Evolutionary conservation across 768 basidiomycete species (phyloP).

Genomic region (Rossbeevera mucosa): DNA sequence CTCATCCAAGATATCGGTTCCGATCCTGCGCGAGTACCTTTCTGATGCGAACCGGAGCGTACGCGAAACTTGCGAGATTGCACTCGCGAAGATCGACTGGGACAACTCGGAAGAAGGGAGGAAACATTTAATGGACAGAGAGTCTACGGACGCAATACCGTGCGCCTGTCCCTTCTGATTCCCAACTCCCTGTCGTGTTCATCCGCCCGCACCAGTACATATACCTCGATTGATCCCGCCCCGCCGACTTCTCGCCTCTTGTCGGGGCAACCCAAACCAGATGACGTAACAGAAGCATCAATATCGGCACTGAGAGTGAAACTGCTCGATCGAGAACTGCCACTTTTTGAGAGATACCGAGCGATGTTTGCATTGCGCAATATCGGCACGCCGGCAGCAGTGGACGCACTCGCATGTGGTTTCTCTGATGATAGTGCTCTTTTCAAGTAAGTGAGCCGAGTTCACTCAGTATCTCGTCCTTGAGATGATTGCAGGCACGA

Average conservation of each 20-base stretch:
- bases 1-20: conserved; percentile 59
- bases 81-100: conserved; percentile 92
- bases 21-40: conserved; percentile 43
- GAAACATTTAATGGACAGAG: conserved; percentile 35
- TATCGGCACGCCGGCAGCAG: conserved; percentile 78
- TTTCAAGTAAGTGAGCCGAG: conserved; percentile 68
- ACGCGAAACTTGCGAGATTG: conserved; percentile 51
- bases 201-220: conserved; percentile 42
- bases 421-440: conserved; percentile 86
- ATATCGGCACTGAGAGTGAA: conserved; percentile 54
- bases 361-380: conserved; percentile 98
- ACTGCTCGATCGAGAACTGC: conserved; percentile 59
- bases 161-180: conserved; percentile 17
- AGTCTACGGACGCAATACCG: conserved; percentile 35
- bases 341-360: conserved; percentile 90
- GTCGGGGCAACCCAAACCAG: conserved; percentile 47
- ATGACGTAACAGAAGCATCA: conserved; percentile 42
- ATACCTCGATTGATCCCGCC: conserved; percentile 86
- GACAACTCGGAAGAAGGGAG: conserved; percentile 75
- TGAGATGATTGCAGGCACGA: conserved; percentile 66
- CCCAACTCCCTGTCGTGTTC: not conserved
- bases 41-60: not conserved
- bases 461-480: not conserved
- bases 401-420: conserved; percentile 87
- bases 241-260: conserved; percentile 69